Percentiles rank a stretch among this genome's conserved stretches.
These are phyloP conservation scores for Claviceps sp. DNA, from an alignment of 2,329 filamentous ascomycete species.

Conservation along the genomic window DNA sequence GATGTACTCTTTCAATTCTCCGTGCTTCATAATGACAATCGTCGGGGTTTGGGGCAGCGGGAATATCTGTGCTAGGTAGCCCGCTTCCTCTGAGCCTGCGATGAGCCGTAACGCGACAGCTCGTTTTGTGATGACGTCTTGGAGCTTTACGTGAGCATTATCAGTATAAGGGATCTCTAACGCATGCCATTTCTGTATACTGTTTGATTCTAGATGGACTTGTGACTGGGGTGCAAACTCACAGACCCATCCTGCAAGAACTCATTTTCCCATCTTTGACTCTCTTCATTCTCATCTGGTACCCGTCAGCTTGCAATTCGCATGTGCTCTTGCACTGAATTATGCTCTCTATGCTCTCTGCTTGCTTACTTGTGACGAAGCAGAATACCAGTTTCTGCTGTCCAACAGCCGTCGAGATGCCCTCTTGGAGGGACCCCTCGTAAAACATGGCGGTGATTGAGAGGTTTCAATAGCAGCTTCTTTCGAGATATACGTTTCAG, in stretches of 20 bases:
- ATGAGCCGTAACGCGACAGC: slow-evolving; percentile 58
- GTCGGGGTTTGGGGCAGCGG: slow-evolving; percentile 68
- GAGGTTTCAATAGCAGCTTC: not conserved
- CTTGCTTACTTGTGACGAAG: slow-evolving; percentile 61
- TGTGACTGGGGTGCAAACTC: slow-evolving; percentile 10
- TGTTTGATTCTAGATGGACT: not conserved
- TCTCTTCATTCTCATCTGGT: slow-evolving; percentile 52
- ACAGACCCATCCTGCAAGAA: slow-evolving; percentile 48
- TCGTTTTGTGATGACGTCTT: slow-evolving; percentile 41
- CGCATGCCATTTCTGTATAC: too few relatives aligned
- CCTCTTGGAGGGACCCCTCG: slow-evolving; percentile 63
- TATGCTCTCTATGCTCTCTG: not conserved
- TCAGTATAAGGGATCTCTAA: too few relatives aligned
- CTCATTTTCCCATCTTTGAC: slow-evolving; percentile 57
- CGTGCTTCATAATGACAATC: slow-evolving; percentile 67
- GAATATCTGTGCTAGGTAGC: slow-evolving; percentile 70
- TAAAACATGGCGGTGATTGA: slow-evolving; percentile 54
- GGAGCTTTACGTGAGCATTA: slow-evolving; percentile 28
- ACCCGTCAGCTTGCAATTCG: slow-evolving; percentile 7
- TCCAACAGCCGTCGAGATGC: slow-evolving; percentile 61
- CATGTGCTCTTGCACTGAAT: not conserved
- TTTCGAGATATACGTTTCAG: too few relatives aligned
- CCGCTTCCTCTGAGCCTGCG: slow-evolving; percentile 66
- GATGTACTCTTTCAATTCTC: slow-evolving; percentile 65
- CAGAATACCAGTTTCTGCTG: slow-evolving; percentile 69